A percentile compares a stretch with the other conserved stretches of the same genome.
Conservation (phyloP, 495 filamentous ascomycete genomes). For the Xylaria grammica region DNA sequence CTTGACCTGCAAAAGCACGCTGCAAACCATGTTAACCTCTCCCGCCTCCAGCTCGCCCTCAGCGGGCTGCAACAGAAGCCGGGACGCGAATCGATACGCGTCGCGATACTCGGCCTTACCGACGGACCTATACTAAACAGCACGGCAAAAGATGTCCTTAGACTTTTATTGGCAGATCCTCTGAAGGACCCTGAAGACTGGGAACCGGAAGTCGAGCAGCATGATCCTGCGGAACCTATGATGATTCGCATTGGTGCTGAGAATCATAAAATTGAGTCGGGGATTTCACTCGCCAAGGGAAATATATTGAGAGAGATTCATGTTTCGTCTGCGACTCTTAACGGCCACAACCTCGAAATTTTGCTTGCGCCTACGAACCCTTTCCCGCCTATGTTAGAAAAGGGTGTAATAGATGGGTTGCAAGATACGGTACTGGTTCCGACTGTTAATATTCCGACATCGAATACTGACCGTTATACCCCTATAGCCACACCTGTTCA, state of each 20-base stretch:
- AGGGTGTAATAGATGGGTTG: constrained; percentile 35
- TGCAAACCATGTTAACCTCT: constrained; percentile 70
- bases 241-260: constrained; percentile 49
- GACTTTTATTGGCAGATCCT: constrained; percentile 78
- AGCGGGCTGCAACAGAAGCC: constrained; percentile 71
- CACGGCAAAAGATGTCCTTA: constrained; percentile 64
- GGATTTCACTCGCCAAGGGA: constrained; percentile 33
- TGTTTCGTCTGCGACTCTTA: constrained; percentile 72
- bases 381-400: constrained; percentile 48
- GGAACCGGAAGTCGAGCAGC: constrained; percentile 69
- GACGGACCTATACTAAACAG: constrained; percentile 40
- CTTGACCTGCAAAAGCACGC: constrained; percentile 65
- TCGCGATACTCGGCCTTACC: constrained; percentile 62
- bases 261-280: constrained; percentile 22
- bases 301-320: constrained; percentile 51
- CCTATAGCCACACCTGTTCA: constrained; percentile 84
- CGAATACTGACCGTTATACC: constrained; percentile 62
- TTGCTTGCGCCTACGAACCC: constrained; percentile 65
- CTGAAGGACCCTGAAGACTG: constrained; percentile 66
- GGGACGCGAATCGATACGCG: constrained; percentile 67
- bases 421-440: constrained; percentile 73
- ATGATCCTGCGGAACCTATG: constrained; percentile 47
- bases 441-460: constrained; percentile 68
- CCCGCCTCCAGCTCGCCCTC: constrained; percentile 79
- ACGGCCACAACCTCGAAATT: constrained; percentile 75